These are phyloP conservation scores for Hypoxylon sp. DNA, from an alignment of 2,329 filamentous ascomycete genomes.

Conservation along the genomic window DNA sequence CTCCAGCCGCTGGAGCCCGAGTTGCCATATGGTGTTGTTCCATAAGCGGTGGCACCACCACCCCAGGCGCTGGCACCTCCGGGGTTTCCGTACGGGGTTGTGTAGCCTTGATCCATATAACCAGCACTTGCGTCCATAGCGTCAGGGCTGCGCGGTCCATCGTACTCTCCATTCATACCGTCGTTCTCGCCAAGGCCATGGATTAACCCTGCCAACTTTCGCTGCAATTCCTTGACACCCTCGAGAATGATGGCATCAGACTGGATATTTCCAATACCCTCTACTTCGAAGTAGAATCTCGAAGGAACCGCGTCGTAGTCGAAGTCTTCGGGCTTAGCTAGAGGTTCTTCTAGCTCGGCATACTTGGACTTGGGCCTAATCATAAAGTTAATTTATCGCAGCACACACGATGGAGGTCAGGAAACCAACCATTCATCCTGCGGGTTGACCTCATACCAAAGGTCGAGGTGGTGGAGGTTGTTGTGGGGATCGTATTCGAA, in stretches of 20 bases:
- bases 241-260: constrained; percentile 90
- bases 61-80: constrained; percentile 75
- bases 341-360: constrained; percentile 81
- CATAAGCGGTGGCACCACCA: constrained; percentile 57
- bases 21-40: constrained; percentile 63
- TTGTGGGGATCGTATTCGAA: constrained; percentile 99
- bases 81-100: constrained; percentile 73
- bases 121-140: constrained; percentile 67
- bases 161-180: constrained; percentile 69
- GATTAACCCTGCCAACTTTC: constrained; percentile 87
- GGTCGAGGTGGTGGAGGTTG: constrained; percentile 89
- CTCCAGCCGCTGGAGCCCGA: constrained; percentile 66
- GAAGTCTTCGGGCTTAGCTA: constrained; percentile 86
- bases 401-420: neutral
- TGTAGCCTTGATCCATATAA: constrained; percentile 73
- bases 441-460: constrained; percentile 93
- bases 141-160: constrained; percentile 75
- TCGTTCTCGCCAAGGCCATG: constrained; percentile 68
- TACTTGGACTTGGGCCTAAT: constrained; percentile 84
- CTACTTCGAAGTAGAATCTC: constrained; percentile 94
- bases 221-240: constrained; percentile 88
- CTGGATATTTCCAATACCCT: constrained; percentile 87
- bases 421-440: constrained; percentile 82
- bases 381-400: constrained; percentile 45
- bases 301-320: constrained; percentile 88